phyloP scores from a whole-genome alignment of 2,329 filamentous ascomycete species.

The Aciculosporium take region DNA sequence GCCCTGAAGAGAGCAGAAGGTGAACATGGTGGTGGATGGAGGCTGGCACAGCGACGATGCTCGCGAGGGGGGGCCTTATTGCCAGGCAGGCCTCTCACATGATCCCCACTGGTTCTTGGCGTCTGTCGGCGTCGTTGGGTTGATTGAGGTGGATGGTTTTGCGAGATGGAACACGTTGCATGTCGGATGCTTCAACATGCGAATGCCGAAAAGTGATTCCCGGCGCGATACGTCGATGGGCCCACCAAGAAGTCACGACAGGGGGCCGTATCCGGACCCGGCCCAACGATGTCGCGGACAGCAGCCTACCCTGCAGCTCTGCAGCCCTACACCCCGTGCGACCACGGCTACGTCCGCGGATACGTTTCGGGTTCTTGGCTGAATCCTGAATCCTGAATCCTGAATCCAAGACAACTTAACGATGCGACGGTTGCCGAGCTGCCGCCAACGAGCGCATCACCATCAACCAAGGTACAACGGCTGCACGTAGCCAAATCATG shows the following conservation, averaged over 20 bases:
- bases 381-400: too few species aligned
- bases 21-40: constrained; percentile 74
- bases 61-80: neutral
- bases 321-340: too few species aligned
- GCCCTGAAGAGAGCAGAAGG: constrained; percentile 82
- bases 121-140: too few species aligned
- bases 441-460: neutral
- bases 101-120: too few species aligned
- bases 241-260: neutral
- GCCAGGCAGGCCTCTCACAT: constrained; percentile 2
- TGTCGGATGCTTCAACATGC: too few species aligned
- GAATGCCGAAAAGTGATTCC: neutral
- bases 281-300: constrained; percentile 6
- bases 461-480: neutral
- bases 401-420: too few species aligned
- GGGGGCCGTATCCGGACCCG: neutral
- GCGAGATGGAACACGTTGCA: too few species aligned
- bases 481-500: constrained; percentile 6
- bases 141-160: neutral
- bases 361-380: too few species aligned
- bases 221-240: neutral
- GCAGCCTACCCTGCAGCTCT: too few species aligned
- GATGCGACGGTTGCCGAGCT: neutral
- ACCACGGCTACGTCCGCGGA: too few species aligned
- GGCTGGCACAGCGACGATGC: constrained; percentile 4